These are phyloP conservation scores for Salvia miltiorrhiza DNA, from an alignment of 257 asterid species.

Conservation along the genomic window DNA sequence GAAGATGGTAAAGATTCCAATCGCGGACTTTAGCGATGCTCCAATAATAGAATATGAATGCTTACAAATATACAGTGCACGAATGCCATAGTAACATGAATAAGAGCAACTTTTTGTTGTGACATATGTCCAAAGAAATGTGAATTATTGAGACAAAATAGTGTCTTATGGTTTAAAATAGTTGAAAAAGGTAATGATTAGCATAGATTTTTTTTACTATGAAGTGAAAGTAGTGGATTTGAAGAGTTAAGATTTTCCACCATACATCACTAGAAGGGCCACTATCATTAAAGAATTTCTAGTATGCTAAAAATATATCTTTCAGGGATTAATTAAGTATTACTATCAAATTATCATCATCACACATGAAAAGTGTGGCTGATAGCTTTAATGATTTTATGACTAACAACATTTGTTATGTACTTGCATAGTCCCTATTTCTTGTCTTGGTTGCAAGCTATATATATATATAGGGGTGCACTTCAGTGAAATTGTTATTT, in stretches of 20 bases:
- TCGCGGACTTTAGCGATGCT: neutral
- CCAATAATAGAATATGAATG: neutral
- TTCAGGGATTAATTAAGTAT: neutral
- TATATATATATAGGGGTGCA: too few relatives aligned
- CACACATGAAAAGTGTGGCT: neutral
- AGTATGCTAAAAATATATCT: neutral
- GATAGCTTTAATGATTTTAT: neutral
- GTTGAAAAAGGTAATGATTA: conserved; percentile 21
- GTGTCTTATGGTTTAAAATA: neutral
- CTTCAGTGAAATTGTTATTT: too few relatives aligned
- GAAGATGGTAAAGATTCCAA: too few relatives aligned
- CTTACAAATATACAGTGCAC: conserved; percentile 19
- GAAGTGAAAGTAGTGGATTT: conserved; percentile 29
- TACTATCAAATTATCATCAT: neutral
- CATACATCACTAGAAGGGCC: conserved; percentile 8
- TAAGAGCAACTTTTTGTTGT: neutral
- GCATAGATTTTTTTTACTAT: conserved; percentile 13
- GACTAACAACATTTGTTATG: neutral
- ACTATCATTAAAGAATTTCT: neutral
- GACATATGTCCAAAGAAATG: conserved; percentile 1
- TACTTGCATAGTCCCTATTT: neutral
- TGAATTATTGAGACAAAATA: neutral
- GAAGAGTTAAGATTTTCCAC: conserved; percentile 21
- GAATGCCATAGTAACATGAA: neutral
- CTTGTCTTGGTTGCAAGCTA: too few relatives aligned